phyloP scores from a whole-genome alignment of 106 monocot species.

The Dioscorea dumetorum region DNA sequence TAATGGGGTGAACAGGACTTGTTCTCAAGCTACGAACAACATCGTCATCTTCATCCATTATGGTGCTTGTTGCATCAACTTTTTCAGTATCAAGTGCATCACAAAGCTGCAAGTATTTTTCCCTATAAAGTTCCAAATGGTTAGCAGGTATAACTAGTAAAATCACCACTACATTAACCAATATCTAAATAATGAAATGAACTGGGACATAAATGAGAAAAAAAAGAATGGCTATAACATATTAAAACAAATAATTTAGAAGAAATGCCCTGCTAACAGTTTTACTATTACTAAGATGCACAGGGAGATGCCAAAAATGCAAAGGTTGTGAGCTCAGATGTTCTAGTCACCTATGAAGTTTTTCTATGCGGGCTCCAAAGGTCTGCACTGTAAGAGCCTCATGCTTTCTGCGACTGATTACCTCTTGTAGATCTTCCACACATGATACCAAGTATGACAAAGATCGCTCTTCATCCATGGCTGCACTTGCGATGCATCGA shows the following conservation, averaged over 20 bases:
- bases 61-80: conserved; percentile 62
- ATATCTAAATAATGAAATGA: not conserved
- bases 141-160: no score
- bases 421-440: conserved; percentile 95
- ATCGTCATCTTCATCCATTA: conserved; percentile 97
- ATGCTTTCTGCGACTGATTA: conserved; percentile 68
- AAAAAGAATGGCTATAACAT: not conserved
- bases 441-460: conserved; percentile 75
- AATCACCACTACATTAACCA: no score
- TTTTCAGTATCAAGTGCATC: conserved; percentile 88
- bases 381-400: conserved; percentile 98
- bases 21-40: conserved; percentile 77
- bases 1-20: conserved; percentile 75
- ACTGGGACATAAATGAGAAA: not conserved
- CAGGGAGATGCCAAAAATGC: not conserved
- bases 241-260: not conserved
- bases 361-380: conserved; percentile 96
- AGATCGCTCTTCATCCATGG: conserved; percentile 74
- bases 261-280: not conserved
- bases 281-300: not conserved
- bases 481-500: conserved; percentile 73
- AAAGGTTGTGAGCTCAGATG: no score
- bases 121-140: conserved; percentile 44
- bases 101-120: conserved; percentile 94
- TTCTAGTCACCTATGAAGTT: conserved; percentile 69